phyloP scores from a whole-genome alignment of 257 asterid genomes.

The Nemophila menziesii region DNA sequence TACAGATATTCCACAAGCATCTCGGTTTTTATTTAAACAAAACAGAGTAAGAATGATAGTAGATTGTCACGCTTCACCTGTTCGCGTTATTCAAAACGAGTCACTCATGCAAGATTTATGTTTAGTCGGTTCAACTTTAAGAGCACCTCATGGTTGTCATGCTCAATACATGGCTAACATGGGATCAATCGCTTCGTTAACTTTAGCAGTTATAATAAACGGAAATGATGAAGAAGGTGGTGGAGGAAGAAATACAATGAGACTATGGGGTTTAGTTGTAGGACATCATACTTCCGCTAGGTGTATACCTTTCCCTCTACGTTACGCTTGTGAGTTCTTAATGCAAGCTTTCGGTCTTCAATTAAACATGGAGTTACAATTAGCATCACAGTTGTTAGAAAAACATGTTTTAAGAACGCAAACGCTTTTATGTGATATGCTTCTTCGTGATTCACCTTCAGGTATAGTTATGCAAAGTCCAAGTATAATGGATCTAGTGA shows the following conservation, averaged over 20 bases:
- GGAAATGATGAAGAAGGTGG: conserved; percentile 41
- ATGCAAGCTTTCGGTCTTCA: conserved; percentile 92
- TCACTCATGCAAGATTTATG: conserved; percentile 52
- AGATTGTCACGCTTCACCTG: conserved; percentile 39
- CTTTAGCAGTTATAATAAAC: conserved; percentile 44
- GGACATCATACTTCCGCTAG: conserved; percentile 76
- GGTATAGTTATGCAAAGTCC: conserved; percentile 75
- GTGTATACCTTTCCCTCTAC: conserved; percentile 62
- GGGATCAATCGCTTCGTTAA: conserved; percentile 54
- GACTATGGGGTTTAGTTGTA: conserved; percentile 89
- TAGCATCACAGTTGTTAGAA: conserved; percentile 57
- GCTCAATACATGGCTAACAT: conserved; percentile 59
- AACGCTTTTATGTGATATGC: conserved; percentile 79
- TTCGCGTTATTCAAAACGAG: conserved; percentile 40
- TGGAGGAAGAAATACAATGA: conserved; percentile 51
- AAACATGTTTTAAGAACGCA: conserved; percentile 72
- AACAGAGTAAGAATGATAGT: conserved; percentile 59
- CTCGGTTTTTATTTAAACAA: conserved; percentile 51
- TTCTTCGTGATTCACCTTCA: conserved; percentile 64
- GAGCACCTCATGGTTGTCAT: conserved; percentile 61
- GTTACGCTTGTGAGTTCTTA: conserved; percentile 79
- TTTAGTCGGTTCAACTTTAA: conserved; percentile 50
- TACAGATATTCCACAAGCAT: conserved; percentile 58
- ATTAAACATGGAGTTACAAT: conserved; percentile 69
- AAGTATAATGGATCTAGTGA: conserved; percentile 73